Base-by-base conservation (phyloP, 139 green algal genomes). In the Trebouxia sp. region DNA sequence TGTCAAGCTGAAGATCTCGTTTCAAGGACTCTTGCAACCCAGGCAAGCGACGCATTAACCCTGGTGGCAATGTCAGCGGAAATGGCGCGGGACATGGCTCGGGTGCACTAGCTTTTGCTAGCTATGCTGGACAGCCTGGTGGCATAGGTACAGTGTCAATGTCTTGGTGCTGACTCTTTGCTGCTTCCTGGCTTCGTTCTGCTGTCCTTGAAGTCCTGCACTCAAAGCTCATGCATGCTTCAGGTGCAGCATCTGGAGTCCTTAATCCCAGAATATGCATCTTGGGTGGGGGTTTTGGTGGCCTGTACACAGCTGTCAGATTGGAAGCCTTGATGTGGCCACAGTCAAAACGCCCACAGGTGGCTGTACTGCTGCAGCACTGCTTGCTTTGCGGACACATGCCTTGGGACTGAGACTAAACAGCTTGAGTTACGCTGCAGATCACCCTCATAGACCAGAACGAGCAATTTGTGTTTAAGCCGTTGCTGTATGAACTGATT, bases 381-480 rank as follows among this genome's bases (percentile, higher is more conserved):
- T 35, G 65, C 37, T 50, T 26, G 17, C 12, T 37, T 50, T 48
- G 10, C 1, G 5, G 37, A 14, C 6, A 28, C 26, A 0, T 6
- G 6, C 20, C 37, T 28, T 14, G 9, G 12, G 22, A 47, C 20
- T 6, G 10, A 17, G 1, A 22, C 50, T 58, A 22, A 3, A 58
- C 20, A 17, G 26, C 50, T 17, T 22, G 22, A 22, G 20, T 28
- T 58, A 22, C 50, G 20, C 50, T 53, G 70, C 87, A 95, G 90
- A 85, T 99, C 5, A 96, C 93, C 1, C 82, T 99, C 0, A 90
- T 99, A 30, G 97, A 99, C 87, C 87, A 96, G 82, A 87, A 65
- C 9, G 96, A 99, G 11, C 85, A 90, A 24, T 99, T 99, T 85
- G 87, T 97, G 9, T 99, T 99, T 90, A 99, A 99, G 89, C 97